Evolutionary conservation across 208 protist species (phyloP).

Genomic region (Trypanosoma mega): DNA sequence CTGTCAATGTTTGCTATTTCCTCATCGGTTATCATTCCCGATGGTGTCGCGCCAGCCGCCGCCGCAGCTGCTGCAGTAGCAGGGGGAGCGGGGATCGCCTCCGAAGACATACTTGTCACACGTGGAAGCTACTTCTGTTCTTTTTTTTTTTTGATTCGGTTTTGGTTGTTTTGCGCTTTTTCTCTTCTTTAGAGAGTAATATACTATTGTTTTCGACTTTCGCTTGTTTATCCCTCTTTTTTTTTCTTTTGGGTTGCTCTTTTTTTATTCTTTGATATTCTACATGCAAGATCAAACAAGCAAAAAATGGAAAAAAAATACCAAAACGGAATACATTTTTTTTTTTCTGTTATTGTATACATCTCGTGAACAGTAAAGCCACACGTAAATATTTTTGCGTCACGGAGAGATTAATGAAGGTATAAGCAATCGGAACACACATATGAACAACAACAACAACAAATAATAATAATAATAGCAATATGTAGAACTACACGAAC

Average conservation of each 20-base stretch:
- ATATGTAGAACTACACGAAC: no score
- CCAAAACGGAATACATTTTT: constrained; percentile 18
- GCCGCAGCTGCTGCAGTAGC: background rate
- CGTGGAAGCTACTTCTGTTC: constrained; percentile 7
- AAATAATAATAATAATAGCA: no score
- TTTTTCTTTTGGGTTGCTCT: constrained; percentile 1
- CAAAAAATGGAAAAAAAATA: constrained; percentile 6
- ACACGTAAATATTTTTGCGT: constrained; percentile 12
- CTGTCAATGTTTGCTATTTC: constrained; percentile 71
- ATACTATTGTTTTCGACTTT: background rate
- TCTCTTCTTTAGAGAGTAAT: background rate
- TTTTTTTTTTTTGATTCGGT: background rate
- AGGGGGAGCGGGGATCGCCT: no score
- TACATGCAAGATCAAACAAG: no score
- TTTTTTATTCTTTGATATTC: no score
- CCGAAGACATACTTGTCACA: constrained; percentile 21
- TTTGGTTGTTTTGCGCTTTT: background rate
- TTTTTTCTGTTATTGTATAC: background rate
- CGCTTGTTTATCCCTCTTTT: constrained; percentile 1
- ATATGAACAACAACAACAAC: no score
- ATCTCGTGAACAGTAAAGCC: background rate
- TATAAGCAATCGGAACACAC: no score
- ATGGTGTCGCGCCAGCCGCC: background rate
- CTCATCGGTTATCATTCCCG: constrained; percentile 43
- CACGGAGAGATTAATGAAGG: no score